Evolutionary conservation across 495 filamentous ascomycete genomes (phyloP), one percentile per base, ranked within the genome.

Genomic region (Lepidopterella palustris): DNA sequence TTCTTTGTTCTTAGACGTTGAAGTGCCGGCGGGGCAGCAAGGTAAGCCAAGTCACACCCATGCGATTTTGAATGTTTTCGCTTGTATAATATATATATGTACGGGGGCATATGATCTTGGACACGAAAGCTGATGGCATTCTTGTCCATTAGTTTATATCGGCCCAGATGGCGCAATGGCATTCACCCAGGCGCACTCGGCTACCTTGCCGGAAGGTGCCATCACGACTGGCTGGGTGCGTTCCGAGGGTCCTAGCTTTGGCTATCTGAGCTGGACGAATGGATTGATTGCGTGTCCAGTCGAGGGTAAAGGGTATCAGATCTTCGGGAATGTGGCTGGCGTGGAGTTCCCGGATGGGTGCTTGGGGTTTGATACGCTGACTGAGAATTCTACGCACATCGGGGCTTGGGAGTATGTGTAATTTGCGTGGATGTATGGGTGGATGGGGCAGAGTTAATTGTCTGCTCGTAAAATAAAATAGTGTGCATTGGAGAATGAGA

Each of bases 121-220:
- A 42, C 13, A 11, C 10, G 2, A 10, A 6, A 4, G 47, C 13
- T 25, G 5, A 51, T 24, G n/a, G 2, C 13, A 13, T 13, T 21
- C 2, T 13, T 13, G 13, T 13, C 15, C 9, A 3, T 40, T 18
- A 57, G 77, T 83, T 71, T 90, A 86, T 70, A 74, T 88, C 31
- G 70, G 64, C 18, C 72, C 79, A 4, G 67, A 73, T 25, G 85
- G 85, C 51, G 74, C 78, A 26, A 70, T 89, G 31, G 72, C 68
- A 54, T 87, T 82, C 76, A 85, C 83, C 2, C 73, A 71, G 45
- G 79, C 84, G 0, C 84, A 88, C 73, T 83, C 80, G 5, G 77
- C 76, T 18, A 75, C 66, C 63, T 79, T 82, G 21, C 84, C 85
- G 0, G 32, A 72, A 0, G 84, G 82, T 9, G 79, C 82, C 49